Evolutionary conservation across 2,329 filamentous ascomycete species (phyloP), one percentile per base, ranked within the genome.

Genomic region (Sarocladiaceae sp.): DNA sequence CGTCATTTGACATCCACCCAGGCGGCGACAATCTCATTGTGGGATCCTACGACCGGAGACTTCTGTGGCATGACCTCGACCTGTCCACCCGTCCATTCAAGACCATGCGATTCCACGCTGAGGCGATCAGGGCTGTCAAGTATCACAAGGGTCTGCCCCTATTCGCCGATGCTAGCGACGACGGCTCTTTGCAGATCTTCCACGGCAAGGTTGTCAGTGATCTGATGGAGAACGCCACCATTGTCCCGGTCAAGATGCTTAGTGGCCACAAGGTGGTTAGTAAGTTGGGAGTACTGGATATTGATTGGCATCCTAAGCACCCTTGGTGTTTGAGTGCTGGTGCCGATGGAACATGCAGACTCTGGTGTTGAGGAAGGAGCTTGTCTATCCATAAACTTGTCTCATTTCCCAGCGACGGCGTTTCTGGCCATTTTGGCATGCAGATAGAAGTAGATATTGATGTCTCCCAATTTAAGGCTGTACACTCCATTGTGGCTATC

Each of bases 31-130:
- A 99, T 65, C 71, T 99, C 52, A 89, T 97, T 54, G 90, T 97
- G 11, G 91, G 92, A 40, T 94, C 91, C 1, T 99, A 97, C 71
- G 94, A 99, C 72, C 86, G 92, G 58, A 85, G 93, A 44, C 78
- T 99, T 2, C 78, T 99, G 28, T 99, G 94, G 94, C 94, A 97
- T 72, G 94, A 99, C 71, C 79, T 97, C 51, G 94, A 99, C 60
- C 82, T 99, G 31, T 94, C 90, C 1, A 86, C 82, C 57, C 84
- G 90, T 48, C 94, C 94, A 0, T 97, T 96, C 77, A 97, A 97
- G 77, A 97, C 93, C 1, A 85, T 99, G 72, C 83, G 94, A 49
- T 99, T 97, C 75, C 94, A 99, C 73, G 75, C 83, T 55, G 89
- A 96, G 70, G 94, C 94, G 42, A 96, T 99, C 62, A 83, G 95